Conservation (phyloP, 2,329 filamentous ascomycete species). For the Eutypella sp. region DNA sequence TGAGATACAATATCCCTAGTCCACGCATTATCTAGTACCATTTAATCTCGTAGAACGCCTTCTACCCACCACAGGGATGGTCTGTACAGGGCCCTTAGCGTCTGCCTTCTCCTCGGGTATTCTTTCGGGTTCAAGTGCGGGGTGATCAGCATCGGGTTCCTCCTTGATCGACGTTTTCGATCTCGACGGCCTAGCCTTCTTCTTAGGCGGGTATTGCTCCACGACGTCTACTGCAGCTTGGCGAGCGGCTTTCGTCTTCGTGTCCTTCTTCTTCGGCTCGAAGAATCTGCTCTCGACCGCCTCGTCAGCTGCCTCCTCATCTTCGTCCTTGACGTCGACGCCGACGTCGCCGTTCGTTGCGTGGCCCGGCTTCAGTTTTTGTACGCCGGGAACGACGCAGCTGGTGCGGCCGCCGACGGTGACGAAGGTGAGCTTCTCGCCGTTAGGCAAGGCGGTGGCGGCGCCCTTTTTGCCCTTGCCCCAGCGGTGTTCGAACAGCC, state of each 20-base stretch:
- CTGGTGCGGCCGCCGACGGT: slow-evolving; percentile 90
- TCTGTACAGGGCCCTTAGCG: slow-evolving; percentile 14
- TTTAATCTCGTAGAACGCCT: slow-evolving; percentile 22
- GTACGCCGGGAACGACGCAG: slow-evolving; percentile 77
- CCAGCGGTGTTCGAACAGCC: slow-evolving; percentile 88
- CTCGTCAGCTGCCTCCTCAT: slow-evolving; percentile 26
- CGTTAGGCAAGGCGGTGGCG: slow-evolving; percentile 66
- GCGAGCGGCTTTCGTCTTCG: slow-evolving; percentile 6
- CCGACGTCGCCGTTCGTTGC: slow-evolving; percentile 32
- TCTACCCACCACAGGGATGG: slow-evolving; percentile 13
- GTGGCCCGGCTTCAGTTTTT: slow-evolving; percentile 70
- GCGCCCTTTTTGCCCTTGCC: slow-evolving; percentile 76
- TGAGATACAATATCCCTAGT: background rate
- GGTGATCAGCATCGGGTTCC: slow-evolving; percentile 18
- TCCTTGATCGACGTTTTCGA: slow-evolving; percentile 12
- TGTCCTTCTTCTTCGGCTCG: slow-evolving; percentile 9
- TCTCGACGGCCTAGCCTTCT: slow-evolving; percentile 12
- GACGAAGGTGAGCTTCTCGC: slow-evolving; percentile 77
- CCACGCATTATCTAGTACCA: background rate
- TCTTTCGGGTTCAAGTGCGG: background rate
- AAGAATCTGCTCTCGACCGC: slow-evolving; percentile 18
- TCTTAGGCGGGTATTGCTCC: slow-evolving; percentile 17
- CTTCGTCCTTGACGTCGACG: too few relatives aligned
- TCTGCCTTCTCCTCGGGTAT: slow-evolving; percentile 5
- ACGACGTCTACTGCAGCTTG: slow-evolving; percentile 9